Conservation (phyloP, 768 basidiomycete genomes). For the Boletus barrowsii region DNA sequence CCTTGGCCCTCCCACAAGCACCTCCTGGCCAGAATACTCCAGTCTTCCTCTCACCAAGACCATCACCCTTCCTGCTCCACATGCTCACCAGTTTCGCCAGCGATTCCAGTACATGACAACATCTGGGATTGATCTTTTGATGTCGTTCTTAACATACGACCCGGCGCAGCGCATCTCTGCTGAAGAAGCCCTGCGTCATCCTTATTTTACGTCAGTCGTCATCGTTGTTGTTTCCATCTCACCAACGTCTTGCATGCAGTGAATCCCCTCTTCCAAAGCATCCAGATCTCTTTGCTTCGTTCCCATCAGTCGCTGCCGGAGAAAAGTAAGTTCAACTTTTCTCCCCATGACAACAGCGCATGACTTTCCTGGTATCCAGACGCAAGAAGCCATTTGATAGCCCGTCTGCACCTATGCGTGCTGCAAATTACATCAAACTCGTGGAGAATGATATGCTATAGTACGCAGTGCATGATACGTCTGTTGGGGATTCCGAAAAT, state of each 20-base stretch:
- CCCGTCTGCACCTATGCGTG: conserved; percentile 75
- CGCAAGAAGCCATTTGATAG: conserved; percentile 75
- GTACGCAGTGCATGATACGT: not conserved
- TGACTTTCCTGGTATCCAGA: conserved; percentile 38
- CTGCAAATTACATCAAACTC: conserved; percentile 62
- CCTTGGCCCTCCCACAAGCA: conserved; percentile 85
- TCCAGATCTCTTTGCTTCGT: conserved; percentile 91
- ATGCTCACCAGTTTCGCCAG: conserved; percentile 73
- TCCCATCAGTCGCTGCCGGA: conserved; percentile 94
- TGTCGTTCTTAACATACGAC: conserved; percentile 83
- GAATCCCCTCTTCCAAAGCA: conserved; percentile 96
- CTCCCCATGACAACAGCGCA: not conserved
- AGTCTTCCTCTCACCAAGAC: conserved; percentile 79
- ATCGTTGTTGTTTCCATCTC: not conserved
- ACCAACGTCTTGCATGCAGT: conserved; percentile 37
- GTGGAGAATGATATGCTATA: conserved; percentile 56
- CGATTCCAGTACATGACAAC: conserved; percentile 83
- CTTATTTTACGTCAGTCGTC: conserved; percentile 73
- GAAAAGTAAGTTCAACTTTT: conserved; percentile 63
- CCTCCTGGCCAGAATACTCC: conserved; percentile 83
- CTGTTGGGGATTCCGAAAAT: no score
- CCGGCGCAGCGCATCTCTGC: conserved; percentile 84
- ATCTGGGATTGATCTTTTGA: conserved; percentile 81
- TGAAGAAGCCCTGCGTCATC: conserved; percentile 85
- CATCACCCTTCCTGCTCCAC: conserved; percentile 70